A percentile compares a stretch with the other conserved stretches of the same genome.
These are phyloP conservation scores for Melanogaster broomeanus DNA, from an alignment of 768 basidiomycete species.

Conservation along the genomic window DNA sequence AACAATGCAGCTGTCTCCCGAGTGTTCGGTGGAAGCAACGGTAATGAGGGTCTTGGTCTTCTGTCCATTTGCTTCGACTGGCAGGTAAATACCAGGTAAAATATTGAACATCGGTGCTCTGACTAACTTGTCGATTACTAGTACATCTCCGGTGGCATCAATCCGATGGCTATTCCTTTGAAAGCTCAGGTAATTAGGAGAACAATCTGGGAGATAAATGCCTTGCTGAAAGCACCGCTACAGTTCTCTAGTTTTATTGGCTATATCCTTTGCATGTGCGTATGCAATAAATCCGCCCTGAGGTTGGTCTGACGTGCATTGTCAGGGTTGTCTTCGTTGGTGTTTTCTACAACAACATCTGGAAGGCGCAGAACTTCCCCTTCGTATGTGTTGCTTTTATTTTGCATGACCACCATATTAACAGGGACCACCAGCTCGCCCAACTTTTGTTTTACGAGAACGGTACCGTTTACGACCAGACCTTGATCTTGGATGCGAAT, in stretches of 20 bases:
- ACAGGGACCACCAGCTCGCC: conserved; percentile 35
- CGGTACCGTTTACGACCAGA: conserved; percentile 53
- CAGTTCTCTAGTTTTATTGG: conserved; percentile 51
- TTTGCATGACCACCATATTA: background rate
- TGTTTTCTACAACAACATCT: conserved; percentile 50
- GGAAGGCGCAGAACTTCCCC: conserved; percentile 61
- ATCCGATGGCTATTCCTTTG: conserved; percentile 56
- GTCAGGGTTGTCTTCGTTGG: conserved; percentile 33
- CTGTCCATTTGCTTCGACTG: conserved; percentile 64
- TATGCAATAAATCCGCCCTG: background rate
- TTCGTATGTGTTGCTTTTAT: conserved; percentile 43
- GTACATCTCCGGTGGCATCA: conserved; percentile 31
- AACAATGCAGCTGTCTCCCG: conserved; percentile 51
- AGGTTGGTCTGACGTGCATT: conserved; percentile 1
- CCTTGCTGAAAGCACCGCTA: background rate
- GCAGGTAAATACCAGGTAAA: conserved; percentile 49
- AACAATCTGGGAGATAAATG: background rate
- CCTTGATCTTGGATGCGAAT: conserved; percentile 51
- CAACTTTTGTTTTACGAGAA: conserved; percentile 54
- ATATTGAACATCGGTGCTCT: conserved; percentile 39
- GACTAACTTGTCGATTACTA: background rate
- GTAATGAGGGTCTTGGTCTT: conserved; percentile 63
- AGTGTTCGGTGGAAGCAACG: conserved; percentile 62
- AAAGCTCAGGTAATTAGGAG: conserved; percentile 41
- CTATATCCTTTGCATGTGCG: conserved; percentile 52